phyloP scores from a whole-genome alignment of 805 yeast genomes.

The Cyberlindnera samutprakarnensis region DNA sequence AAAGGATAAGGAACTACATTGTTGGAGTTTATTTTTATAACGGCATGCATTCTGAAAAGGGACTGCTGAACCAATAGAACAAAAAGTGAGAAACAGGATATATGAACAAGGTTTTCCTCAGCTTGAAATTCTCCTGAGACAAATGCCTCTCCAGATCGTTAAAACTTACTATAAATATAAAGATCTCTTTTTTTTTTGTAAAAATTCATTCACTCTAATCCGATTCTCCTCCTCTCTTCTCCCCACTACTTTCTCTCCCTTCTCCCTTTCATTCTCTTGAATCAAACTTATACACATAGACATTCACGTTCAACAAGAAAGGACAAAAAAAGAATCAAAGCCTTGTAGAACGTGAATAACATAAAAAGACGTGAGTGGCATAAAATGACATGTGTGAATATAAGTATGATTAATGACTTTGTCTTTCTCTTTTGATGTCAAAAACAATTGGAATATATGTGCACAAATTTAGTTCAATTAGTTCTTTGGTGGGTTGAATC shows the following conservation, averaged over 20 bases:
- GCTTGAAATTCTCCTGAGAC: too few relatives aligned
- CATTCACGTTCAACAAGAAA: constrained; percentile 2
- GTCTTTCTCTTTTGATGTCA: neutral
- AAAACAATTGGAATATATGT: too few relatives aligned
- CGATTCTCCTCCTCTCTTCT: neutral
- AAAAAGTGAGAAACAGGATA: constrained; percentile 3
- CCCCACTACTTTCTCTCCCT: neutral
- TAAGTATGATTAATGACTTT: constrained; percentile 2
- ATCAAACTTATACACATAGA: constrained; percentile 1
- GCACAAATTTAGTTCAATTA: constrained; percentile 16
- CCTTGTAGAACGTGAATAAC: constrained; percentile 4
- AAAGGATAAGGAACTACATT: too few relatives aligned
- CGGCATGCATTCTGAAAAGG: too few relatives aligned
- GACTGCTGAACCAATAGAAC: too few relatives aligned
- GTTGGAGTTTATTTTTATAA: too few relatives aligned
- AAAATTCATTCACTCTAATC: too few relatives aligned
- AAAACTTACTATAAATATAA: constrained; percentile 11
- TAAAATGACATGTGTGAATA: constrained; percentile 1
- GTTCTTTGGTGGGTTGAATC: constrained; percentile 87
- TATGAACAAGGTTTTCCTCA: constrained; percentile 9
- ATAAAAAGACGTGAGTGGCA: constrained; percentile 5
- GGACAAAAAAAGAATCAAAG: constrained; percentile 1
- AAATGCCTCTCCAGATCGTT: constrained; percentile 7
- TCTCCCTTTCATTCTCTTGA: neutral
- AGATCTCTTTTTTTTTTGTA: constrained; percentile 1